phyloP scores from a whole-genome alignment of 2,329 filamentous ascomycete species.

The Aureobasidium sp. region DNA sequence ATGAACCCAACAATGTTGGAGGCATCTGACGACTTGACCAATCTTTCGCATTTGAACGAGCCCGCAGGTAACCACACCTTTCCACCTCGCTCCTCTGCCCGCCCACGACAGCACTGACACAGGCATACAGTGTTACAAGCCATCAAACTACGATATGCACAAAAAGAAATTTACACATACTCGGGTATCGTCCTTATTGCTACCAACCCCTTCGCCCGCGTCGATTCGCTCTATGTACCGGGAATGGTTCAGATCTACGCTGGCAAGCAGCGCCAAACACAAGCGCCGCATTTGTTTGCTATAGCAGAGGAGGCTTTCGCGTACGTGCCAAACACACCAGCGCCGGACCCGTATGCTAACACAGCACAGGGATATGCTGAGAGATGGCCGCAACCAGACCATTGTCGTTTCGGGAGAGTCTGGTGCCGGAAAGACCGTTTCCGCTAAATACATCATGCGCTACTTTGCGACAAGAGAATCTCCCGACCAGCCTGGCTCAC shows the following conservation, averaged over 20 bases:
- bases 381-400: slow-evolving; percentile 92
- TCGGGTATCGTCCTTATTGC: slow-evolving; percentile 98
- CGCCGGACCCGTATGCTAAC: background rate
- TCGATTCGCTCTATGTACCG: slow-evolving; percentile 96
- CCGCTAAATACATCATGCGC: slow-evolving; percentile 99
- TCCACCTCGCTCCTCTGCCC: slow-evolving; percentile 12
- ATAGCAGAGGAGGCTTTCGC: slow-evolving; percentile 98
- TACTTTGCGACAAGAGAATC: slow-evolving; percentile 98
- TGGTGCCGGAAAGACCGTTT: slow-evolving; percentile 97
- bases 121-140: slow-evolving; percentile 73
- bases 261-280: slow-evolving; percentile 90
- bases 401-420: slow-evolving; percentile 99
- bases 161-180: slow-evolving; percentile 99
- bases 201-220: slow-evolving; percentile 93
- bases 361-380: slow-evolving; percentile 75
- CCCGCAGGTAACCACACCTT: slow-evolving; percentile 65
- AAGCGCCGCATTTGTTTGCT: slow-evolving; percentile 95
- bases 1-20: slow-evolving; percentile 99
- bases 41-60: slow-evolving; percentile 95
- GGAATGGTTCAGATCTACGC: slow-evolving; percentile 99
- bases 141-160: slow-evolving; percentile 90
- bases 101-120: slow-evolving; percentile 23
- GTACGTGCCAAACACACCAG: slow-evolving; percentile 45
- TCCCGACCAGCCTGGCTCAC: slow-evolving; percentile 74
- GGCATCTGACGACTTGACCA: slow-evolving; percentile 96